Evolutionary conservation across 306 rosid genomes (phyloP).

Genomic region (Casuarina cunninghamiana): DNA sequence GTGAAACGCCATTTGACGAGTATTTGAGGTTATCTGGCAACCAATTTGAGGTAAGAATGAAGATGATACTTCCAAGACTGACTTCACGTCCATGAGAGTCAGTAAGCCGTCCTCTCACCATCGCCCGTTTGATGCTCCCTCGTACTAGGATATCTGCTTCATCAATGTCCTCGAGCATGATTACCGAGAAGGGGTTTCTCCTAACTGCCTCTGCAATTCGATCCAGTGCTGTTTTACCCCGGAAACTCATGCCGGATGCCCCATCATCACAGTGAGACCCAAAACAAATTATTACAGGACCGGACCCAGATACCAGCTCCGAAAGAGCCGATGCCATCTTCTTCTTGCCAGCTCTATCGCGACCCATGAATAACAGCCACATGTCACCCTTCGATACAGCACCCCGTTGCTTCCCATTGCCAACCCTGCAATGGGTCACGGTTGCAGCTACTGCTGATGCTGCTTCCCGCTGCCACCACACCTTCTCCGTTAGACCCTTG

Average conservation of each 20-base stretch:
- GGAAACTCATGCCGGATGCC: constrained; percentile 60
- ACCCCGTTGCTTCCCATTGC: constrained; percentile 62
- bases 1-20: constrained; percentile 46
- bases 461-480: constrained; percentile 99
- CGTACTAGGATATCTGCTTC: constrained; percentile 61
- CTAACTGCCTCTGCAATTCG: constrained; percentile 75
- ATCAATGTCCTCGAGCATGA: constrained; percentile 81
- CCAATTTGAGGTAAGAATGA: constrained; percentile 81
- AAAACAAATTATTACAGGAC: constrained; percentile 59
- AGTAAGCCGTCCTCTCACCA: constrained; percentile 80
- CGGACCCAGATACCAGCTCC: constrained; percentile 71
- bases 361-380: constrained; percentile 88
- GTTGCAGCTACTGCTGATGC: constrained; percentile 81
- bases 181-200: constrained; percentile 77
- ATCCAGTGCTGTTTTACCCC: constrained; percentile 86
- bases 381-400: constrained; percentile 66
- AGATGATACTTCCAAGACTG: constrained; percentile 77
- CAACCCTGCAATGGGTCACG: constrained; percentile 72
- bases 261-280: constrained; percentile 54
- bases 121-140: constrained; percentile 72
- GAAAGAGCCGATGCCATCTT: constrained; percentile 91
- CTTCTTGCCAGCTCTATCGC: constrained; percentile 88
- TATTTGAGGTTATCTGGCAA: constrained; percentile 66
- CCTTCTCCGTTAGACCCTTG: constrained; percentile 75
- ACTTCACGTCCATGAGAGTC: constrained; percentile 93